A percentile compares a stretch with the other conserved stretches of the same genome.
Evolutionary conservation across 192 early-diverging fungal species (phyloP).

Genomic region (Helicostylum pulchrum): DNA sequence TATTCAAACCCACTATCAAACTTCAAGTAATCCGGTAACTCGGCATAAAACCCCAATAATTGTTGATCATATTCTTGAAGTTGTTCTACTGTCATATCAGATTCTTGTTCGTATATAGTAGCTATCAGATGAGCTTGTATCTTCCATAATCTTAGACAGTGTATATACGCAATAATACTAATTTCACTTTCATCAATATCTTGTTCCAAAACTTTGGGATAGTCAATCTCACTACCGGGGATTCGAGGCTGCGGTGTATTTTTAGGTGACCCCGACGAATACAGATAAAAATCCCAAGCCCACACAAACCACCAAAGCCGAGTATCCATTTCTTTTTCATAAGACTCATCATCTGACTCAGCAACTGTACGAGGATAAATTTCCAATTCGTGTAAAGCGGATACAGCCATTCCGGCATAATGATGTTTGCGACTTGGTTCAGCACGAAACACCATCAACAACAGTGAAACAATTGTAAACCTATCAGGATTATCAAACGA

Average conservation of each 20-base stretch:
- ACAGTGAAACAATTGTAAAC: conserved; percentile 24
- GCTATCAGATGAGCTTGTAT: conserved; percentile 34
- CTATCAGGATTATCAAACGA: conserved; percentile 35
- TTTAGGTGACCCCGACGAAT: conserved; percentile 20
- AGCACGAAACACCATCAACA: conserved; percentile 23
- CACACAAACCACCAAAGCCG: conserved; percentile 42
- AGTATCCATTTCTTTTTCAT: conserved; percentile 36
- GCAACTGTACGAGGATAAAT: conserved; percentile 34
- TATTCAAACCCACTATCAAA: conserved; percentile 25
- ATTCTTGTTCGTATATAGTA: conserved; percentile 27
- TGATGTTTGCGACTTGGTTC: conserved; percentile 22
- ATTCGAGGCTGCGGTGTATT: conserved; percentile 23
- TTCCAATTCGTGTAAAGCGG: conserved; percentile 27
- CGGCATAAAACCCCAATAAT: conserved; percentile 10
- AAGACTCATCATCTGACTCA: conserved; percentile 20
- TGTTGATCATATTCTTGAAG: conserved; percentile 25
- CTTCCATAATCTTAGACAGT: conserved; percentile 27
- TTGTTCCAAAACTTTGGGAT: conserved; percentile 28
- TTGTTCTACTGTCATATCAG: conserved; percentile 30
- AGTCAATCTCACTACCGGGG: conserved; percentile 21
- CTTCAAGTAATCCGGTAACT: conserved; percentile 25
- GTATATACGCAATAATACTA: conserved; percentile 15
- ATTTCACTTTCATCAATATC: conserved; percentile 30
- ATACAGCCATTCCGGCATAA: conserved; percentile 32
- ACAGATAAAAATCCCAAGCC: conserved; percentile 34